phyloP scores from a whole-genome alignment of 2,329 filamentous ascomycete species.

The Lecanoromycetidae sp. region DNA sequence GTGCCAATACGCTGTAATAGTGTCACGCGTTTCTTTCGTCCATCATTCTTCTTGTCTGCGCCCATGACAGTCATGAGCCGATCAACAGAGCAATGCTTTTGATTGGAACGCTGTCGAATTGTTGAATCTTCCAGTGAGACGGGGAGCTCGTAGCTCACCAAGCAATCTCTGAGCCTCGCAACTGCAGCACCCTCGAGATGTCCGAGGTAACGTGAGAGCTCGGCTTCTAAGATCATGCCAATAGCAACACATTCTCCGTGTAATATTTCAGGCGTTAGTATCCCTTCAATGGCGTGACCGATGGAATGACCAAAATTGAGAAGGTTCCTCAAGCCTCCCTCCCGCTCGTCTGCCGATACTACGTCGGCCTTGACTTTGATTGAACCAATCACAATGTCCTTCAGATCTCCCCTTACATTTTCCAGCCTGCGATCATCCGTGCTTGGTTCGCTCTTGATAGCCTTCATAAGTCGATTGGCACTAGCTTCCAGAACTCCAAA shows the following conservation, averaged over 20 bases:
- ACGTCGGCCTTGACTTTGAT: slow-evolving; percentile 90
- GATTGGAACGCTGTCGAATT: slow-evolving; percentile 68
- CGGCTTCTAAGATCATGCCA: slow-evolving; percentile 96
- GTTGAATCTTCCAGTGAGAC: slow-evolving; percentile 74
- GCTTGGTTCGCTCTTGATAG: slow-evolving; percentile 51
- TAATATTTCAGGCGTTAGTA: slow-evolving; percentile 85
- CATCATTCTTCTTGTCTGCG: slow-evolving; percentile 97
- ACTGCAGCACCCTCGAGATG: slow-evolving; percentile 77
- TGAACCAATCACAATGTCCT: slow-evolving; percentile 74
- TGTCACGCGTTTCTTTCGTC: slow-evolving; percentile 89
- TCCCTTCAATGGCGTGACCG: slow-evolving; percentile 90
- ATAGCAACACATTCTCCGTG: slow-evolving; percentile 95
- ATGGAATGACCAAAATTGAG: slow-evolving; percentile 98
- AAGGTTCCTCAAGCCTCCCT: slow-evolving; percentile 85
- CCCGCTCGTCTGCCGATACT: slow-evolving; percentile 85
- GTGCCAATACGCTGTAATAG: slow-evolving; percentile 80
- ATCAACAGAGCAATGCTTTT: slow-evolving; percentile 78
- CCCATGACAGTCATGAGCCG: slow-evolving; percentile 84
- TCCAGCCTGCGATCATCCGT: slow-evolving; percentile 50
- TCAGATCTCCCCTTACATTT: slow-evolving; percentile 57
- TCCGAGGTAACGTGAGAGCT: slow-evolving; percentile 79
- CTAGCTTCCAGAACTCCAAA: slow-evolving; percentile 76
- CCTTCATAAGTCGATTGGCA: slow-evolving; percentile 60
- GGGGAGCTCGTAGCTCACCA: slow-evolving; percentile 84
- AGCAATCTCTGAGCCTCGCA: slow-evolving; percentile 79